phyloP scores from a whole-genome alignment of 1,139 yeast species.

The Hyphopichia pseudoburtonii region DNA sequence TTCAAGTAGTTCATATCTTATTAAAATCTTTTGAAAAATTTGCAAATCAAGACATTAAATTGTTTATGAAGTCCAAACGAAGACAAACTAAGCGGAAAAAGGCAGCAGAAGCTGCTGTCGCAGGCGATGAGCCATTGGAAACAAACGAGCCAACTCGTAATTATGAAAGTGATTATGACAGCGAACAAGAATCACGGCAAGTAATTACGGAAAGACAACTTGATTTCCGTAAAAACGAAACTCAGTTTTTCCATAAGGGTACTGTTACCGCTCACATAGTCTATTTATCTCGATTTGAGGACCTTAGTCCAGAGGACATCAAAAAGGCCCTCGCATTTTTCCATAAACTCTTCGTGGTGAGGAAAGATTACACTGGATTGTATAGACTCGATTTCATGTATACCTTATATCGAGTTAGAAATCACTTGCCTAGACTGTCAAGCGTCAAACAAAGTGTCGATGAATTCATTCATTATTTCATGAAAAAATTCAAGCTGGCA shows the following conservation, averaged over 20 bases:
- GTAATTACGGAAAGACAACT: conserved; percentile 51
- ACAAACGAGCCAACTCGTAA: conserved; percentile 29
- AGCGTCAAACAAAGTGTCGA: conserved; percentile 58
- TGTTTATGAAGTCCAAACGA: conserved; percentile 54
- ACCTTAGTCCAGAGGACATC: conserved; percentile 60
- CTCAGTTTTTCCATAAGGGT: conserved; percentile 39
- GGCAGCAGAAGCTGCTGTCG: conserved; percentile 22
- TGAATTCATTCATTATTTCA: conserved; percentile 64
- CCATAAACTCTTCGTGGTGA: conserved; percentile 64
- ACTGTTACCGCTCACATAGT: conserved; percentile 54
- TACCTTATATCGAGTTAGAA: conserved; percentile 30
- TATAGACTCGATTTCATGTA: conserved; percentile 75
- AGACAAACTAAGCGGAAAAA: conserved; percentile 24
- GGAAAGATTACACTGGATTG: conserved; percentile 61
- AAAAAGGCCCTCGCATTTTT: conserved; percentile 68
- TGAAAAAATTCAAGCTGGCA: conserved; percentile 58
- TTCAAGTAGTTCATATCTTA: conserved; percentile 66
- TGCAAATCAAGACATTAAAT: conserved; percentile 59
- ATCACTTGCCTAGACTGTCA: conserved; percentile 31
- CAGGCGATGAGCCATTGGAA: conserved; percentile 8
- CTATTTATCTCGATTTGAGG: conserved; percentile 55
- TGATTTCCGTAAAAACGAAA: conserved; percentile 44
- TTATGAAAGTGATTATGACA: not conserved
- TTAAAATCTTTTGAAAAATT: conserved; percentile 69
- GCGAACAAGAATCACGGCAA: conserved; percentile 41